phyloP scores from a whole-genome alignment of 2,329 filamentous ascomycete species.

The Paecilomyces sp. region DNA sequence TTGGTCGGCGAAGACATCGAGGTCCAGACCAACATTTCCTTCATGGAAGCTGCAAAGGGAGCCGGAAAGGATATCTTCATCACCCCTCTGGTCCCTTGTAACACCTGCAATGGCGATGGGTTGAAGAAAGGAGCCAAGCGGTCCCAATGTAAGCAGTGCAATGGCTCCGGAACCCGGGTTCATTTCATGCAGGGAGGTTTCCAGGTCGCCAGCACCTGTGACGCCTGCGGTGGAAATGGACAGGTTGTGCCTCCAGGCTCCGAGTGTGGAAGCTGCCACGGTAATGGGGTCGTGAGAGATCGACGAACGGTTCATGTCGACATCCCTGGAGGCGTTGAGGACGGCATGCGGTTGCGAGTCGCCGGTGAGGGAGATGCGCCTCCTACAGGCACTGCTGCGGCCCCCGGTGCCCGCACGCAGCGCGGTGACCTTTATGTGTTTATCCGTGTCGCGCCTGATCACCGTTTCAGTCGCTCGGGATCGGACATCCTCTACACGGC shows the following conservation, averaged over 20 bases:
- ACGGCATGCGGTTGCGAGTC: constrained; percentile 86
- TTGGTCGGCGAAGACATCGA: constrained; percentile 95
- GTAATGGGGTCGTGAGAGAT: constrained; percentile 77
- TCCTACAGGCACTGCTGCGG: constrained; percentile 61
- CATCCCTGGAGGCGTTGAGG: constrained; percentile 91
- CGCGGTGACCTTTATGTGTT: constrained; percentile 87
- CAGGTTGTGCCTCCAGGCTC: constrained; percentile 67
- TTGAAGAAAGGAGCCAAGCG: constrained; percentile 73
- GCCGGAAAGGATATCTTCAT: constrained; percentile 81
- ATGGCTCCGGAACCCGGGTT: constrained; percentile 77
- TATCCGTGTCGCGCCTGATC: constrained; percentile 80
- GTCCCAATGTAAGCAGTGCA: constrained; percentile 68
- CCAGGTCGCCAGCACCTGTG: constrained; percentile 89
- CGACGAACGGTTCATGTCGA: constrained; percentile 78
- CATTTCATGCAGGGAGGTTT: constrained; percentile 90
- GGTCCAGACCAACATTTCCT: constrained; percentile 84
- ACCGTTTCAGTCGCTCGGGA: constrained; percentile 80
- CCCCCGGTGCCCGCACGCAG: constrained; percentile 56
- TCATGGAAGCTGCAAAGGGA: constrained; percentile 93
- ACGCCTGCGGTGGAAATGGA: constrained; percentile 72
- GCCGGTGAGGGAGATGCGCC: constrained; percentile 83
- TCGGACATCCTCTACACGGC: constrained; percentile 92
- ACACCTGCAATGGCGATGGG: constrained; percentile 75
- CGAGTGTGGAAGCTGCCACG: constrained; percentile 72
- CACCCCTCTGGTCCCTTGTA: constrained; percentile 72